Evolutionary conservation across 495 filamentous ascomycete species (phyloP), one percentile per base, ranked within the genome.

Genomic region (Patellaria atrata): DNA sequence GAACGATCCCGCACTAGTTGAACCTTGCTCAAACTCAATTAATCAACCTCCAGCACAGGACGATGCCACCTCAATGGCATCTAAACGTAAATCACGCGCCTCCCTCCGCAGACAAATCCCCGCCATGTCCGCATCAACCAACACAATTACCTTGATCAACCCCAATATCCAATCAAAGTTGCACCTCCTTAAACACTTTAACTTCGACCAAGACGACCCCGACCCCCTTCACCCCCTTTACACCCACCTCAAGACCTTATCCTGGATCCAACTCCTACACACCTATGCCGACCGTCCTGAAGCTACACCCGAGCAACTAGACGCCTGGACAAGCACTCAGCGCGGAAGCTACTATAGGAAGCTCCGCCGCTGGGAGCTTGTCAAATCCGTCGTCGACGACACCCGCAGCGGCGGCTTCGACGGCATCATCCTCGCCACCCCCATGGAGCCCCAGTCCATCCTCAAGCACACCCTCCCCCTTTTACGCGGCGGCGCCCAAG

Each of bases 91-190:
- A 30, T 35, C 45, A 37, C 54, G 11, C 50, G 45, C 43, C 46
- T 41, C 40, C 11, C 54, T 50, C 13, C 56, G 37, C 19, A 32
- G 30, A 27, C 44, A 46, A 40, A 53, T 42, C 25, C 45, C 45
- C 16, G 48, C 59, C 12, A 65, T 64, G 60, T 60, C 65, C 27
- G 73, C 77, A 0, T 59, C 58, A 6, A 70, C 67, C 8, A 96
- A 94, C 55, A 89, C 82, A 12, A 70, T 97, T 39, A 94, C 85
- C 0, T 58, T 94, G 22, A 53, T 97, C 27, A 89, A 96, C 55
- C 58, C 77, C n/a, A 77, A 86, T 55, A 67, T 78, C 25, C 91
- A 94, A 58, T 80, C 89, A 0, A 96, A 94, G 47, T 67, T 94
- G 29, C 72, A 74, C 1, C 62, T 91, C 17, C 68, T 97, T 36